Percentiles rank a stretch among this genome's conserved stretches.
phyloP scores from a whole-genome alignment of 257 asterid genomes.

The Linderniella brevidens region DNA sequence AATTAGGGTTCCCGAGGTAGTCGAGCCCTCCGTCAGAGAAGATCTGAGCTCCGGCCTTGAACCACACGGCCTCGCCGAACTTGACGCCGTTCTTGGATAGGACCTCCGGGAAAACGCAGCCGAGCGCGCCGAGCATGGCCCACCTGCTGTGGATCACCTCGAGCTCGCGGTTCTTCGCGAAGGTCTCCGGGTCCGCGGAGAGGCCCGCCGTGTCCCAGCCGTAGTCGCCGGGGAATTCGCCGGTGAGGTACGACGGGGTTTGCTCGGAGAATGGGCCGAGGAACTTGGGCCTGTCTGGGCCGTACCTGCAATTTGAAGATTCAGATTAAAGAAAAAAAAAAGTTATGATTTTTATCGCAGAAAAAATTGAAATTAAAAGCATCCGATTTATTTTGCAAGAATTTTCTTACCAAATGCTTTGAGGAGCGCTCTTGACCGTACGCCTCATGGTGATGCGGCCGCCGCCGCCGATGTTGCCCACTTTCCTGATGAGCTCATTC shows the following conservation, averaged over 20 bases:
- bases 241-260: slow-evolving; percentile 43
- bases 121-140: slow-evolving; percentile 76
- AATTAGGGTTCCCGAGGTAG: slow-evolving; percentile 80
- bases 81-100: slow-evolving; percentile 23
- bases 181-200: slow-evolving; percentile 26
- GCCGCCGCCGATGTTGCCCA: slow-evolving; percentile 30
- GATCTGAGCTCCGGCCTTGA: slow-evolving; percentile 87
- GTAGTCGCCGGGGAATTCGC: slow-evolving; percentile 47
- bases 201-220: slow-evolving; percentile 41
- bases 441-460: slow-evolving; percentile 91
- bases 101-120: slow-evolving; percentile 29
- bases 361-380: background rate
- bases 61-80: slow-evolving; percentile 85
- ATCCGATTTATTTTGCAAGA: background rate
- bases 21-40: slow-evolving; percentile 84
- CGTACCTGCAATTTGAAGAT: slow-evolving; percentile 36
- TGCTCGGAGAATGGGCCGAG: slow-evolving; percentile 33
- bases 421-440: slow-evolving; percentile 68
- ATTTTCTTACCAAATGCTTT: slow-evolving; percentile 56
- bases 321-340: background rate
- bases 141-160: slow-evolving; percentile 17
- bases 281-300: slow-evolving; percentile 43
- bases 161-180: slow-evolving; percentile 8
- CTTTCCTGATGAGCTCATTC: slow-evolving; percentile 46
- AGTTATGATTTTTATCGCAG: background rate